Conservation (phyloP, 1,284 basidiomycete species). For the Porogramme epimiltina region DNA sequence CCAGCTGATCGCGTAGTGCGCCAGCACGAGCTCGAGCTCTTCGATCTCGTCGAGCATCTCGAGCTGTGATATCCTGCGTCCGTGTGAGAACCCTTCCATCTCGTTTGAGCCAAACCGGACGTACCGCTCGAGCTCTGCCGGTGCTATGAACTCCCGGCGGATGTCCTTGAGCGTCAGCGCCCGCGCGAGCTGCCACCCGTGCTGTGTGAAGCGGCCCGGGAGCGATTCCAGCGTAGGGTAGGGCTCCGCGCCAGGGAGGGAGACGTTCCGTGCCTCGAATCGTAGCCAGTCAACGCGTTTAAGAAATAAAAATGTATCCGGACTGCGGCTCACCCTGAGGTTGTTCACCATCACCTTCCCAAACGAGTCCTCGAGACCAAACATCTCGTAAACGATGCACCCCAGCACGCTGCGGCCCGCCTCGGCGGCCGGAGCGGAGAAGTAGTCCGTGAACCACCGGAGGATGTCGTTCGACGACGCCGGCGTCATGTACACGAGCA, state of each 20-base stretch:
- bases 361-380: slow-evolving; percentile 81
- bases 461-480: slow-evolving; percentile 62
- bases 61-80: slow-evolving; percentile 51
- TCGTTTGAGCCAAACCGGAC: slow-evolving; percentile 7
- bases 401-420: slow-evolving; percentile 40
- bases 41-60: slow-evolving; percentile 92
- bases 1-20: slow-evolving; percentile 89
- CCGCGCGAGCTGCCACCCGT: slow-evolving; percentile 55
- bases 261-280: slow-evolving; percentile 76
- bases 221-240: slow-evolving; percentile 62
- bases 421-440: slow-evolving; percentile 30
- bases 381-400: slow-evolving; percentile 88
- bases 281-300: not conserved
- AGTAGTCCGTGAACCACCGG: slow-evolving; percentile 72
- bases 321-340: slow-evolving; percentile 57
- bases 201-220: slow-evolving; percentile 50
- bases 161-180: slow-evolving; percentile 73
- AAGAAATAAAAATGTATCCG: not conserved
- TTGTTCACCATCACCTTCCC: slow-evolving; percentile 89
- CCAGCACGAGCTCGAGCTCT: slow-evolving; percentile 85
- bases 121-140: slow-evolving; percentile 66
- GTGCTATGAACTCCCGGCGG: slow-evolving; percentile 52
- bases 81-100: not conserved
- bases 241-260: slow-evolving; percentile 71
- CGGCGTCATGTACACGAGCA: slow-evolving; percentile 86